Base-by-base conservation (phyloP, 1,284 basidiomycete species). In the Porodaedalea pini region DNA sequence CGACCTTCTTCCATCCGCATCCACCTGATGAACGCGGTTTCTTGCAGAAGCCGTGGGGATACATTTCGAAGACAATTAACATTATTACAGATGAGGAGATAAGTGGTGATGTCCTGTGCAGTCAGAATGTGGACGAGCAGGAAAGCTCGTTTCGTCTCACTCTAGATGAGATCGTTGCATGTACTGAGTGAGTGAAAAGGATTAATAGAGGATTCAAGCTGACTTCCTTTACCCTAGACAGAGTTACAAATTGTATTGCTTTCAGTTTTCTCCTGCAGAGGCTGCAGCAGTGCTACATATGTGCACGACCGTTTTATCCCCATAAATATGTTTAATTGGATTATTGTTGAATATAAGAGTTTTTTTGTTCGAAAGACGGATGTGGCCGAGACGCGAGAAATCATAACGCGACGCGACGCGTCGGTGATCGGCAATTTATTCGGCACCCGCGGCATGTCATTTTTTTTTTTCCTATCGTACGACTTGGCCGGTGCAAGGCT, bases 21-120 rank as follows among this genome's bases (percentile, higher is more conserved):
- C 37, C 51, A n/a, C 51, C 36, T 17, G 25, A 40, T 27, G 15
- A 52, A 39, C 19, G 25, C 0, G 51, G 51, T n/a, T 52, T 40
- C 29, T 25, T 52, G 13, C 51, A 39, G 29, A 52, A 52, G 51
- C 51, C 51, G 3, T 52, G 51, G 23, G 37, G 51, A 29, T 52
- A 41, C 34, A 27, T 52, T n/a, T 40, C 51, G 10, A 29, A 41
- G 11, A 52, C 51, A 23, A 25, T 37, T 8, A 17, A 40, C n/a
- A 39, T 13, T 15, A 21, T 10, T 6, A 41, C 51, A 27, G 15
- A 17, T 13, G 44, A 25, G 21, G 6, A 45, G 29, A 11, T 5
- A 11, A 6, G 4, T 10, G 23, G 19, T n/a, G 23, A 27, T 3
- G 5, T 31, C 23, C 10, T 40, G 6, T 7, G 17, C 2, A 13